These are phyloP conservation scores for Scedosporium apiospermum DNA, from an alignment of 2,329 filamentous ascomycete species.

Conservation along the genomic window DNA sequence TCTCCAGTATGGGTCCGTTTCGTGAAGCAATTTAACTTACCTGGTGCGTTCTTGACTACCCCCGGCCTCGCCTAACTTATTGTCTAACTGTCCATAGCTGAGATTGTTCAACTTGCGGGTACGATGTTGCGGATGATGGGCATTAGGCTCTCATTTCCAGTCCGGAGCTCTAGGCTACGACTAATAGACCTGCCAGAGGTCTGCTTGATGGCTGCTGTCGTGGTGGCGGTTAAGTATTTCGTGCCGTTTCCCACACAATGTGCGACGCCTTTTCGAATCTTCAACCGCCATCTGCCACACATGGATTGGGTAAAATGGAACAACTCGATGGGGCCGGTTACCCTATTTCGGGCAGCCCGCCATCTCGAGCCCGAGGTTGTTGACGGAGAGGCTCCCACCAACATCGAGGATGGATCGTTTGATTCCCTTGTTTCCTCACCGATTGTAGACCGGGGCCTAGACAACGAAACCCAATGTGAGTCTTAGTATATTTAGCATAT, in stretches of 20 bases:
- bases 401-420: not conserved
- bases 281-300: constrained; percentile 13
- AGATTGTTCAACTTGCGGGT: not conserved
- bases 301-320: constrained; percentile 70
- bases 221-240: constrained; percentile 69
- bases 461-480: not conserved
- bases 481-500: not conserved
- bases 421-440: not conserved
- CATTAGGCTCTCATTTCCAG: not conserved
- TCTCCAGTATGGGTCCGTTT: constrained; percentile 60
- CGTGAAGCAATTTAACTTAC: constrained; percentile 63
- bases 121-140: not conserved
- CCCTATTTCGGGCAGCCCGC: not conserved
- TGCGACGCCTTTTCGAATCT: constrained; percentile 26
- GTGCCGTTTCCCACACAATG: constrained; percentile 58
- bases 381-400: constrained; percentile 16
- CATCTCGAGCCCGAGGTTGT: not conserved
- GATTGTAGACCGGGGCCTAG: not conserved
- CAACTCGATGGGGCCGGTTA: not conserved
- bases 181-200: constrained; percentile 60
- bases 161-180: constrained; percentile 5
- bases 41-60: constrained; percentile 39
- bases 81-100: not conserved
- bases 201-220: constrained; percentile 58
- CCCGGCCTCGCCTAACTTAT: not conserved